phyloP scores from a whole-genome alignment of 345 rosid species.

The Lepidium didymum region DNA sequence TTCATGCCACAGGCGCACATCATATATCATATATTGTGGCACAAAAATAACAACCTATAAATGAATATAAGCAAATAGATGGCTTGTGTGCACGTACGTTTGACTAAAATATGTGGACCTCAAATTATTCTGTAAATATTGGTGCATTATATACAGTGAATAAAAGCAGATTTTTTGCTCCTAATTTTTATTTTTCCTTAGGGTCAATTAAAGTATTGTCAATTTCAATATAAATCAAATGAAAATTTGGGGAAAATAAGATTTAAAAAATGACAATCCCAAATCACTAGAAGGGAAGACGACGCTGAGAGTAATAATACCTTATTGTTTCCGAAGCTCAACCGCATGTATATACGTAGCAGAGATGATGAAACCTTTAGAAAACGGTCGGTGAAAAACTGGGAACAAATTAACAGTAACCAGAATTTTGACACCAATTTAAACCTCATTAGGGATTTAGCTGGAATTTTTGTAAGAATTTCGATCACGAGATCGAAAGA shows the following conservation, averaged over 20 bases:
- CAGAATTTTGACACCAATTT: background rate
- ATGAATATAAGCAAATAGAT: background rate
- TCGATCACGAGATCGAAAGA: background rate
- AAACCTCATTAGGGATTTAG: conserved; percentile 4
- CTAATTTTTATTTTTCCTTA: background rate
- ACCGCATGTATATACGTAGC: background rate
- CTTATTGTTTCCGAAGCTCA: background rate
- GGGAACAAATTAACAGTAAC: background rate
- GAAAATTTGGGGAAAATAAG: too few species aligned
- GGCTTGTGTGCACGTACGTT: conserved; percentile 7
- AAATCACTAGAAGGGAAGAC: too few species aligned
- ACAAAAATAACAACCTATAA: background rate
- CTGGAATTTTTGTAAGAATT: background rate
- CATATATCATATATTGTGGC: background rate
- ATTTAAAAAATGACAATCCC: too few species aligned
- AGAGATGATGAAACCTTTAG: background rate
- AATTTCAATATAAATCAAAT: background rate
- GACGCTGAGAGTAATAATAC: background rate
- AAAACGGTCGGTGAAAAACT: background rate
- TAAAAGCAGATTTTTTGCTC: background rate
- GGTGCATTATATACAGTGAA: background rate
- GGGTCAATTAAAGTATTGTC: background rate
- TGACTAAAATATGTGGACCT: background rate
- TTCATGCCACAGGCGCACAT: background rate
- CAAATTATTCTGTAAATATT: background rate